Base-by-base conservation (phyloP, 306 rosid species). In the Parietaria judaica region DNA sequence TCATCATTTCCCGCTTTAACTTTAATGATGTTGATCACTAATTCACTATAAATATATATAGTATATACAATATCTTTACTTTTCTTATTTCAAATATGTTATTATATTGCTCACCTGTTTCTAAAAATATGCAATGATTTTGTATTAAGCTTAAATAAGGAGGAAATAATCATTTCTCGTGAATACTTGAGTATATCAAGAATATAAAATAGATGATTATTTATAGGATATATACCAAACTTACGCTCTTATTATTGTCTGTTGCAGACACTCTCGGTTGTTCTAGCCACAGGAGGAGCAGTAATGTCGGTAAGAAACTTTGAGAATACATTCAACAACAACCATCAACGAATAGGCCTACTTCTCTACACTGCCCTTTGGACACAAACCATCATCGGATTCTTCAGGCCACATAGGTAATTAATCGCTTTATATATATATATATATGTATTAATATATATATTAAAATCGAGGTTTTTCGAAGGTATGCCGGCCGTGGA, bases 391-490 rank as follows among this genome's bases (percentile, higher is more conserved):
- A 73, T 79, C 63, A 60, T 84, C 14, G 99, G 99, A 16, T 75
- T 86, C 64, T 77, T 88, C 86, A 86, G 99, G 79, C 99, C 99
- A 72, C 91, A 72, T 36, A 88, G 96, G 97, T 83, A 57, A 23
- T 23, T 23, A 23, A 23, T 23, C 31, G 31, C 1, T 23, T 23
- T 0, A 23, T 23, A 23, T 23, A 23, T 23, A 23, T 23, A 0
- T 23, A 23, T 23, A n/a, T n/a, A n/a, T n/a, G n/a, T n/a, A n/a
- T n/a, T n/a, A n/a, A n/a, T n/a, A n/a, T n/a, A n/a, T n/a, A n/a
- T n/a, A n/a, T n/a, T n/a, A n/a, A n/a, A n/a, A n/a, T n/a, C n/a
- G n/a, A n/a, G n/a, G n/a, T n/a, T n/a, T n/a, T n/a, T n/a, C n/a
- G n/a, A n/a, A n/a, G n/a, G n/a, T n/a, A n/a, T n/a, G n/a, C n/a